Evolutionary conservation across 306 rosid genomes (phyloP), one percentile per base, ranked within the genome.

Genomic region (Betula pendula): DNA sequence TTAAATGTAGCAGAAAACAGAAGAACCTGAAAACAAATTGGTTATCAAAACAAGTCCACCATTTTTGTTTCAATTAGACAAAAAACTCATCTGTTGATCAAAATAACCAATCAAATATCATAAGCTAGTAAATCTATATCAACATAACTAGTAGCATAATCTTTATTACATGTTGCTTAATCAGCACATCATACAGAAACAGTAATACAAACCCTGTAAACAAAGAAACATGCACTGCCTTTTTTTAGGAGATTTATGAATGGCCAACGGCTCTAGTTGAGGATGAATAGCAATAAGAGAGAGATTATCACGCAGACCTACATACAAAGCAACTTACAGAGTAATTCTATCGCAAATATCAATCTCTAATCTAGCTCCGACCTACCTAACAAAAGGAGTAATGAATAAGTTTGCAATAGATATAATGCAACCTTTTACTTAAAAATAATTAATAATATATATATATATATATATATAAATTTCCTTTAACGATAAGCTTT

Each of bases 1-100:
- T 89, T 92, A 52, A 94, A 94, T 33, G 98, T 94, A 56, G 97
- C 98, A 76, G 98, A 94, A 86, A 92, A 94, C 81, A 93, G 78
- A 76, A 89, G 92, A 79, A 91, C 94, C 97, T 93, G 93, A 60
- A 75, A 81, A 72, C 53, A 73, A 47, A 55, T 52, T 77, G 59
- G 48, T 70, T 20, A 44, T 16, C 17, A 58, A 74, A 59, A 19
- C 24, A 59, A 29, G 58, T 75, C n/a, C 74, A 67, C 25, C 8
- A 68, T 12, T 62, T n/a, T 63, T 22, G 38, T 62, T 13, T 65
- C 7, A 27, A 29, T 48, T 45, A 22, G 63, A 56, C 33, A 22
- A 56, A 56, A 6, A 52, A 52, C 59, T 56, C 31, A 24, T 10
- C 7, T 55, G 29, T 24, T 56, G 29, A 24, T 24, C 63, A 56